Base-by-base conservation (phyloP, 1,284 basidiomycete species). In the Heliocybe sulcata region DNA sequence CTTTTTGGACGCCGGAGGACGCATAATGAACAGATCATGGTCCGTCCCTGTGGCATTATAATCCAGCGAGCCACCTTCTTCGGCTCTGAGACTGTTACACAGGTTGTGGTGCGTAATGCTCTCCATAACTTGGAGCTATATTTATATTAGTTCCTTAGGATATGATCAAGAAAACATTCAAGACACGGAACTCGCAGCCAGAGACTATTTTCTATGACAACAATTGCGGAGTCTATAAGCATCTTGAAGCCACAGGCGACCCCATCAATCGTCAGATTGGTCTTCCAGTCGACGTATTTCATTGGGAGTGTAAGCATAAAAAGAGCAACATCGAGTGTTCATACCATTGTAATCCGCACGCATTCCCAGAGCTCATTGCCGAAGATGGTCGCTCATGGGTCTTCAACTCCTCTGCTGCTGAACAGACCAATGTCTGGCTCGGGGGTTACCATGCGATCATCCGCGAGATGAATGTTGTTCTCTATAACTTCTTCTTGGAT, bases 381-480 rank as follows among this genome's bases (percentile, higher is more conserved):
- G 59, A 53, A 9, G 58, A 56, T 0, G 57, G 64, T 65, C 23
- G 19, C 19, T 63, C n/a, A n/a, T n/a, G 61, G 61, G 52, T 35
- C 16, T 63, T 61, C 54, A 63, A 63, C 31, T 61, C 59, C 0
- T 74, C 71, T 0, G 62, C 62, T 19, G 67, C 67, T 1, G 71
- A 76, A 56, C 70, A 73, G 55, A 63, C 63, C 1, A 75, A 75
- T 59, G 67, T 58, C 0, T 75, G 72, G 72, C 57, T 73, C 42
- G 69, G 68, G 1, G 63, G 65, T 3, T 75, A 65, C 56, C 66
- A 66, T 9, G 54, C 71, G 0, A 69, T 74, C 8, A 56, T 67
- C 1, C 59, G 67, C 1, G 70, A 74, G 38, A 73, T 75, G 71
- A 19, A 54, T 29, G 49, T 51, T n/a, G 49, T 23, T 31, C 8